phyloP scores from a whole-genome alignment of 75 land plant species.

The Cryptomeria japonica region DNA sequence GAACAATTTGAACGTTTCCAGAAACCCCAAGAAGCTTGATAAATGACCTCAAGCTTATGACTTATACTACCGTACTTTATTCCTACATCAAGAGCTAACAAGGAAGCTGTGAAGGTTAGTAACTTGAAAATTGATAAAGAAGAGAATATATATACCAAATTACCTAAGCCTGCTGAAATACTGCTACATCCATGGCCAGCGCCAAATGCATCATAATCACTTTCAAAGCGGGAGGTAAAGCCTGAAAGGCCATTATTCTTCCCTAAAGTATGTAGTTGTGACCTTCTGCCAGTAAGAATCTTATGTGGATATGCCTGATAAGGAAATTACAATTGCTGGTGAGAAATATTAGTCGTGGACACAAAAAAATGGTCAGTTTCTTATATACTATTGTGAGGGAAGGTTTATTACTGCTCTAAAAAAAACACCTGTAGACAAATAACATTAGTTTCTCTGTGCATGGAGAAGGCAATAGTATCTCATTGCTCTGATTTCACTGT shows the following conservation, averaged over 20 bases:
- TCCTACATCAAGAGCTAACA: not conserved
- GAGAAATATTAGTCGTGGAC: not conserved
- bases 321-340: not conserved
- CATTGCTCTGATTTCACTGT: not conserved
- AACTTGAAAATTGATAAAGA: not conserved
- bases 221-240: conserved; percentile 62
- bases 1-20: not conserved
- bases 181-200: conserved; percentile 81
- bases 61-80: not conserved
- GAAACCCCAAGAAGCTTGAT: not conserved
- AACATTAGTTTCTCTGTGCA: not conserved
- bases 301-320: conserved; percentile 76
- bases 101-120: not conserved
- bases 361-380: not conserved
- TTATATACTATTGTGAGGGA: not conserved
- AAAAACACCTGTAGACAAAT: not conserved
- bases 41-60: not conserved
- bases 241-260: conserved; percentile 71
- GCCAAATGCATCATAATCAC: conserved; percentile 80
- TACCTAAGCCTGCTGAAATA: conserved; percentile 84
- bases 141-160: not conserved
- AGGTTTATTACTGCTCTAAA: not conserved
- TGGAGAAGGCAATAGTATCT: not conserved
- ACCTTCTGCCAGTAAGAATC: conserved; percentile 78
- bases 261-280: conserved; percentile 49